Base-by-base conservation (phyloP, 139 green algal species). In the Asterochloris sp. region DNA sequence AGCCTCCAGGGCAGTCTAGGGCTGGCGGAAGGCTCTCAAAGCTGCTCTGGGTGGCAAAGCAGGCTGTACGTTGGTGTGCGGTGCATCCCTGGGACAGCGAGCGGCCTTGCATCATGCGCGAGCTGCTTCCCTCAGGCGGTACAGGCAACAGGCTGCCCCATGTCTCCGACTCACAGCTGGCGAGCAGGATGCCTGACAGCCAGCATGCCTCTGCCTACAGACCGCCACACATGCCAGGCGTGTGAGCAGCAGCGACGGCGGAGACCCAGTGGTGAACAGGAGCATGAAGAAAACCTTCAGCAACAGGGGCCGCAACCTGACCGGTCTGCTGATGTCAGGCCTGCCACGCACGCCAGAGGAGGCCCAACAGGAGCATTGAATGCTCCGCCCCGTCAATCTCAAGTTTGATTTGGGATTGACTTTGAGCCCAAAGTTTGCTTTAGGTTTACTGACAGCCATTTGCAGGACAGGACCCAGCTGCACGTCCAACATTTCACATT, bases 241-340 rank as follows among this genome's bases (percentile, higher is more conserved):
- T 23, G n/a, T 60, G 76, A 80, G 21, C 76, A 54, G 38, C 38
- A 54, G 38, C 38, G 38, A 54, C 38, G 38, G 38, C 38, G 38
- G 38, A 2, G 38, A 54, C 38, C 38, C 38, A 6, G 38, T 54
- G 38, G 38, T 6, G 6, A 54, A 54, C 38, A 54, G 76, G 21
- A 29, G 60, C 19, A 68, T 69, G 60, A 80, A 80, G 76, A 80
- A 80, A 62, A 80, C 76, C 21, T 21, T 80, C 12, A 80, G 76
- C 76, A 80, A 62, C 68, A 28, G 76, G 14, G 76, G 76, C 0
- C 38, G 38, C 38, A 80, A 80, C 76, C 67, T 69, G 76, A 80
- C 76, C 60, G 69, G 10, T 21, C 21, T 80, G 54, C 60, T 80
- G 19, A 69, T 80, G 60, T 69, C 67, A 64, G 60, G 68, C 60